These are phyloP conservation scores for Aureobasidium sp. DNA, from an alignment of 2,329 filamentous ascomycete species.

Conservation along the genomic window DNA sequence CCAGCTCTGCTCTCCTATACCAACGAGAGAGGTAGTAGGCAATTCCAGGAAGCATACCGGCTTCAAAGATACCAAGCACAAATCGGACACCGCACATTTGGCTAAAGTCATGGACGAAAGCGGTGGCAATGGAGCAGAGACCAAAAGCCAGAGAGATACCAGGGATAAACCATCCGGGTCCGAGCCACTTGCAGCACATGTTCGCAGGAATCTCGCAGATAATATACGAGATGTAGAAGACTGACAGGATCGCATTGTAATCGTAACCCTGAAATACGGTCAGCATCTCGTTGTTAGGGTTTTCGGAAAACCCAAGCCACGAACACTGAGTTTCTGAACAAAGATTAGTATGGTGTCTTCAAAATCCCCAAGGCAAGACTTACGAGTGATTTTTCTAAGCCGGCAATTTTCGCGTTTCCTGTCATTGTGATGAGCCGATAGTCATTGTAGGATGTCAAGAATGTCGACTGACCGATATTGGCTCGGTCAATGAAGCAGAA, in stretches of 20 bases:
- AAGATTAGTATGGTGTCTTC: background rate
- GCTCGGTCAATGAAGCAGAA: constrained; percentile 72
- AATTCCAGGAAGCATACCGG: constrained; percentile 67
- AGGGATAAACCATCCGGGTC: constrained; percentile 66
- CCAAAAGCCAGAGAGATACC: constrained; percentile 57
- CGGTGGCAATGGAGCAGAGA: constrained; percentile 55
- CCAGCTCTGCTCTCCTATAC: constrained; percentile 61
- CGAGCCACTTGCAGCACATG: constrained; percentile 62
- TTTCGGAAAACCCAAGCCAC: background rate
- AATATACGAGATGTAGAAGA: constrained; percentile 69
- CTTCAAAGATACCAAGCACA: constrained; percentile 57
- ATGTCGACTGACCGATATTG: constrained; percentile 52
- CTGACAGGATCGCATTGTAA: constrained; percentile 61
- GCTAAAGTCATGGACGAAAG: constrained; percentile 53
- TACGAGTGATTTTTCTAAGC: constrained; percentile 54
- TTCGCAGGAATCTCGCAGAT: constrained; percentile 65
- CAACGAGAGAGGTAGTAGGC: constrained; percentile 48
- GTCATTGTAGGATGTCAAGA: background rate
- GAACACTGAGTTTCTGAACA: constrained; percentile 16
- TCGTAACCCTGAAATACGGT: constrained; percentile 44
- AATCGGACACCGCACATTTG: constrained; percentile 57
- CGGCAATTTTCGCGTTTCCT: constrained; percentile 64
- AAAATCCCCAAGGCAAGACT: background rate
- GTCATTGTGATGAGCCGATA: background rate
- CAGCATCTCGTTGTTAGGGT: background rate